Evolutionary conservation across 345 rosid species (phyloP).

Genomic region (Euphorbia peplus): DNA sequence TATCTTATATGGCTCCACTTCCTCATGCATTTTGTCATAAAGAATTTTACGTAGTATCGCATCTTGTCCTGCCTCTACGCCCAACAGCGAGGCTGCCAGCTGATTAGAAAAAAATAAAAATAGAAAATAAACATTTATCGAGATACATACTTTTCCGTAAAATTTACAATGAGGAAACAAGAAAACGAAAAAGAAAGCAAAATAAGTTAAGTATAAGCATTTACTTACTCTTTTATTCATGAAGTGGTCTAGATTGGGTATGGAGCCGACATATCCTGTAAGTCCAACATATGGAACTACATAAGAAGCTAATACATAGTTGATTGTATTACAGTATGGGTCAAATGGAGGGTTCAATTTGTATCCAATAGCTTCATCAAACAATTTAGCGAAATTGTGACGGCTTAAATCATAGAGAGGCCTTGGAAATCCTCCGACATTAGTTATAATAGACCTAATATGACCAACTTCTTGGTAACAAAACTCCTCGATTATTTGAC

Average conservation of each 20-base stretch:
- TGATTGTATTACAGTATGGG: constrained; percentile 48
- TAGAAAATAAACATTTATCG: no score
- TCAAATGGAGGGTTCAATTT: constrained; percentile 54
- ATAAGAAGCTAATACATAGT: constrained; percentile 57
- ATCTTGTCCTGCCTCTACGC: constrained; percentile 72
- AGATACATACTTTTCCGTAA: no score
- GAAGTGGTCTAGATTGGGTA: constrained; percentile 42
- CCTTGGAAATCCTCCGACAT: constrained; percentile 53
- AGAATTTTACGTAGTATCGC: constrained; percentile 53
- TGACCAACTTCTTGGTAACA: constrained; percentile 72
- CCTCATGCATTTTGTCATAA: constrained; percentile 33
- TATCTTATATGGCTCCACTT: constrained; percentile 31
- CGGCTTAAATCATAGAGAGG: constrained; percentile 50
- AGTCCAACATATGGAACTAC: constrained; percentile 68
- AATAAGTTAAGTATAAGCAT: no score
- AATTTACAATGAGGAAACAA: no score
- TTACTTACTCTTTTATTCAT: constrained; percentile 40
- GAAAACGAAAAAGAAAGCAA: no score
- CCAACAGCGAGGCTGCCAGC: constrained; percentile 57
- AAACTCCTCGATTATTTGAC: constrained; percentile 51
- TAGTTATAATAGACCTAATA: constrained; percentile 53
- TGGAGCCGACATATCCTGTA: constrained; percentile 60
- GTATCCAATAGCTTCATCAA: constrained; percentile 50
- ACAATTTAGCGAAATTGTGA: constrained; percentile 38
- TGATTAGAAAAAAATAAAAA: no score